phyloP scores from a whole-genome alignment of 805 yeast species.

The Pichia membranifaciens region DNA sequence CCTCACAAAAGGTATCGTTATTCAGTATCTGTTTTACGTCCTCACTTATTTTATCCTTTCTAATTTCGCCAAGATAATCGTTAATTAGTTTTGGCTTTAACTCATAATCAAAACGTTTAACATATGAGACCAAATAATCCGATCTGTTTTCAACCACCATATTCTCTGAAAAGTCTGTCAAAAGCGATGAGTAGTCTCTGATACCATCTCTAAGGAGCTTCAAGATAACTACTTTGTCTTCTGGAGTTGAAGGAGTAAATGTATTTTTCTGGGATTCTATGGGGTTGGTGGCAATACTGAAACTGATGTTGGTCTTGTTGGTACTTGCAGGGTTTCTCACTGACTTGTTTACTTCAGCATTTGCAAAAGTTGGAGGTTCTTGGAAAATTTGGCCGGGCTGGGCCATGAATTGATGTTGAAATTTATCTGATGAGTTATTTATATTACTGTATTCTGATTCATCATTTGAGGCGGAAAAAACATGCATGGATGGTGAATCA shows the following conservation, averaged over 20 bases:
- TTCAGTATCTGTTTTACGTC: slow-evolving; percentile 14
- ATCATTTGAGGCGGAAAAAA: slow-evolving; percentile 2
- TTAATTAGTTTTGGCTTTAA: slow-evolving; percentile 24
- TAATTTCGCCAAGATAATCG: slow-evolving; percentile 22
- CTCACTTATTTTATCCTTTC: slow-evolving; percentile 19
- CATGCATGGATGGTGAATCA: slow-evolving; percentile 20
- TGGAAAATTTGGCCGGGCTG: neutral
- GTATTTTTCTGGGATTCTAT: neutral
- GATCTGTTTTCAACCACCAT: slow-evolving; percentile 17
- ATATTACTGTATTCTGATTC: neutral
- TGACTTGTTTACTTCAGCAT: neutral
- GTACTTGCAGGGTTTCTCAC: neutral
- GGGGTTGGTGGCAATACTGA: neutral
- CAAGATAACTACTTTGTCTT: slow-evolving; percentile 9
- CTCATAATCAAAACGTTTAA: slow-evolving; percentile 16
- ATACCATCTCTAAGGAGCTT: slow-evolving; percentile 22
- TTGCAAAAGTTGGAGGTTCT: slow-evolving; percentile 14
- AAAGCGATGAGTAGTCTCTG: slow-evolving; percentile 18
- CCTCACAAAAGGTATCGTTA: slow-evolving; percentile 8
- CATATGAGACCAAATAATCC: slow-evolving; percentile 22
- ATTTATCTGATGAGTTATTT: neutral
- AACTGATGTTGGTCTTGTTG: neutral
- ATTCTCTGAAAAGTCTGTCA: slow-evolving; percentile 16
- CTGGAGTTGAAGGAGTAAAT: slow-evolving; percentile 2
- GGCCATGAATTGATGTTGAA: slow-evolving; percentile 3